These are phyloP conservation scores for Alternaria ethzedia DNA, from an alignment of 2,329 filamentous ascomycete genomes.

Conservation along the genomic window DNA sequence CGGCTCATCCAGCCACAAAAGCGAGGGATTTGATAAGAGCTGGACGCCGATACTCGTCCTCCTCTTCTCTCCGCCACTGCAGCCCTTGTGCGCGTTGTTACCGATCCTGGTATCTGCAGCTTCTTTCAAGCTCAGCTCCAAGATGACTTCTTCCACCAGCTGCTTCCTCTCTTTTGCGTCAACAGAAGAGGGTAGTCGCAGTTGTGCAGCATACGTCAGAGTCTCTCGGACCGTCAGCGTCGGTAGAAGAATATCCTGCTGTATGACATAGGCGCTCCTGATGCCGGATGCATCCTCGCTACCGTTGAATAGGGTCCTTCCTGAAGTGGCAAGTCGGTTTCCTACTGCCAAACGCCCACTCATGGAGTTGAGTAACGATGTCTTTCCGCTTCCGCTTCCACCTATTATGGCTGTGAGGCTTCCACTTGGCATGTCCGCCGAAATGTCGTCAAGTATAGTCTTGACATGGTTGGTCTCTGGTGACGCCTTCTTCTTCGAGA, in stretches of 20 bases:
- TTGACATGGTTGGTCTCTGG: constrained; percentile 44
- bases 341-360: constrained; percentile 69
- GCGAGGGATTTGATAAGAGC: constrained; percentile 77
- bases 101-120: constrained; percentile 78
- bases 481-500: constrained; percentile 35
- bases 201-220: constrained; percentile 72
- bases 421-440: constrained; percentile 68
- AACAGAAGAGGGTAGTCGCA: constrained; percentile 70
- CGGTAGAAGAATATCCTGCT: constrained; percentile 76
- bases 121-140: constrained; percentile 77
- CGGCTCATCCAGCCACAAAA: constrained; percentile 79
- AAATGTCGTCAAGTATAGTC: constrained; percentile 67
- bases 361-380: constrained; percentile 67
- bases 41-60: constrained; percentile 79
- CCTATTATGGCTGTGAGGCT: constrained; percentile 78
- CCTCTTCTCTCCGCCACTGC: constrained; percentile 80
- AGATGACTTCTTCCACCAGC: constrained; percentile 77
- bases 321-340: constrained; percentile 60
- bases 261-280: constrained; percentile 74
- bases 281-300: constrained; percentile 56
- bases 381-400: constrained; percentile 74
- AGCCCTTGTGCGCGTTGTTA: constrained; percentile 73
- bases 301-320: constrained; percentile 68
- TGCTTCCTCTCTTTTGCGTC: constrained; percentile 63
- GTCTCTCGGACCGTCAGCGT: constrained; percentile 79